These are phyloP conservation scores for Psilocybe cyanescens DNA, from an alignment of 768 basidiomycete genomes.

Conservation along the genomic window DNA sequence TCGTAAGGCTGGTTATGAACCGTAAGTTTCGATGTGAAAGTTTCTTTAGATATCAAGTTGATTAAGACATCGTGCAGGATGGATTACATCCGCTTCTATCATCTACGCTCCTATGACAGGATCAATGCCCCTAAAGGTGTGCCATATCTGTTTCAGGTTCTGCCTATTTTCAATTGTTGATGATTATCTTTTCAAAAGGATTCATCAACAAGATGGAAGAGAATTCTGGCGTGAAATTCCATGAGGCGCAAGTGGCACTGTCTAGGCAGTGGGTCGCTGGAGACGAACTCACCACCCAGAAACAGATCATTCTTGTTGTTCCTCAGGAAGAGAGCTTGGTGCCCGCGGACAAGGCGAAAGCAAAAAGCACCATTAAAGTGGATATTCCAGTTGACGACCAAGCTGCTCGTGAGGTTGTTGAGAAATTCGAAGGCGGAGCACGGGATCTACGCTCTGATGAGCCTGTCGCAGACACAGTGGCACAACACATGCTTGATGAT, in stretches of 20 bases:
- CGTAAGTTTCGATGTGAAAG: slow-evolving; percentile 47
- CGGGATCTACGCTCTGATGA: slow-evolving; percentile 57
- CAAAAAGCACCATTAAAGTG: slow-evolving; percentile 59
- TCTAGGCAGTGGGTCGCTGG: slow-evolving; percentile 74
- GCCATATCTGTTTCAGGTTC: slow-evolving; percentile 19
- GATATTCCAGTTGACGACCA: slow-evolving; percentile 66
- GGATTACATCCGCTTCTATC: slow-evolving; percentile 91
- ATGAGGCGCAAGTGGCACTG: slow-evolving; percentile 86
- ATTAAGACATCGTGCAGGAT: slow-evolving; percentile 40
- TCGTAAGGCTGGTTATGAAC: slow-evolving; percentile 75
- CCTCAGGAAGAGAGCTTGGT: slow-evolving; percentile 57
- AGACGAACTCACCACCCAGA: slow-evolving; percentile 43
- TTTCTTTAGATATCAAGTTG: not conserved
- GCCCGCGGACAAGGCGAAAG: slow-evolving; percentile 51
- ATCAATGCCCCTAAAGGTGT: slow-evolving; percentile 77
- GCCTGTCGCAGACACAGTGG: slow-evolving; percentile 73
- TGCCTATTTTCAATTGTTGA: not conserved
- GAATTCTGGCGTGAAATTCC: slow-evolving; percentile 77
- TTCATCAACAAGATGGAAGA: slow-evolving; percentile 76
- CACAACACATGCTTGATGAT: slow-evolving; percentile 79
- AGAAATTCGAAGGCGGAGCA: slow-evolving; percentile 73
- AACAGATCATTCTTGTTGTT: slow-evolving; percentile 60
- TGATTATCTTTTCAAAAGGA: slow-evolving; percentile 22
- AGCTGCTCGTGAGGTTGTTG: slow-evolving; percentile 71
- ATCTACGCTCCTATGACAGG: slow-evolving; percentile 89